Conservation (phyloP, 495 filamentous ascomycete species). For the Wilcoxina mikolae region DNA sequence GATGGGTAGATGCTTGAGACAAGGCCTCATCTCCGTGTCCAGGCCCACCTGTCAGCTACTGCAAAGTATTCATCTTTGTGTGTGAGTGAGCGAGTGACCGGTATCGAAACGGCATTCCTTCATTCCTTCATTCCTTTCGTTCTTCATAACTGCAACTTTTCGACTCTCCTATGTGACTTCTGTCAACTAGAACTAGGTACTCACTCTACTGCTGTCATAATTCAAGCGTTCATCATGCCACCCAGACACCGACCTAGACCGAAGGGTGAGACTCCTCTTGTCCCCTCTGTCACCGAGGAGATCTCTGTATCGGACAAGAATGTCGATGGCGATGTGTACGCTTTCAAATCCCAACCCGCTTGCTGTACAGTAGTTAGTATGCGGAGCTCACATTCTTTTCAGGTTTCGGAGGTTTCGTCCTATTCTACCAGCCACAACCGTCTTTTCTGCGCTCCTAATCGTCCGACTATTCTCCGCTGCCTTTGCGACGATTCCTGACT, state of each 20-base stretch:
- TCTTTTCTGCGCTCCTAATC: conserved; percentile 61
- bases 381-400: not conserved
- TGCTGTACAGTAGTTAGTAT: not conserved
- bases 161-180: not conserved
- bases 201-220: not conserved
- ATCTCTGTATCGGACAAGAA: conserved; percentile 9
- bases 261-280: not conserved
- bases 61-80: not conserved
- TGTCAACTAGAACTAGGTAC: too few species aligned
- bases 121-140: too few species aligned
- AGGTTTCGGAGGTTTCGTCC: conserved; percentile 9
- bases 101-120: too few species aligned
- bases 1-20: not conserved
- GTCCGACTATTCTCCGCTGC: conserved; percentile 63
- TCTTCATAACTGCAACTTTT: too few species aligned
- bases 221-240: not conserved
- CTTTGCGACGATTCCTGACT: conserved; percentile 88
- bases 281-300: not conserved
- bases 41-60: not conserved
- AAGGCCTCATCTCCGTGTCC: not conserved
- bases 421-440: conserved; percentile 28
- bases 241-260: conserved; percentile 3
- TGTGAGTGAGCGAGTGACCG: too few species aligned
- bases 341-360: not conserved
- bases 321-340: conserved; percentile 7